A percentile compares a stretch with the other conserved stretches of the same genome.
These are phyloP conservation scores for Chaetomium sp. DNA, from an alignment of 2,329 filamentous ascomycete genomes.

Conservation along the genomic window DNA sequence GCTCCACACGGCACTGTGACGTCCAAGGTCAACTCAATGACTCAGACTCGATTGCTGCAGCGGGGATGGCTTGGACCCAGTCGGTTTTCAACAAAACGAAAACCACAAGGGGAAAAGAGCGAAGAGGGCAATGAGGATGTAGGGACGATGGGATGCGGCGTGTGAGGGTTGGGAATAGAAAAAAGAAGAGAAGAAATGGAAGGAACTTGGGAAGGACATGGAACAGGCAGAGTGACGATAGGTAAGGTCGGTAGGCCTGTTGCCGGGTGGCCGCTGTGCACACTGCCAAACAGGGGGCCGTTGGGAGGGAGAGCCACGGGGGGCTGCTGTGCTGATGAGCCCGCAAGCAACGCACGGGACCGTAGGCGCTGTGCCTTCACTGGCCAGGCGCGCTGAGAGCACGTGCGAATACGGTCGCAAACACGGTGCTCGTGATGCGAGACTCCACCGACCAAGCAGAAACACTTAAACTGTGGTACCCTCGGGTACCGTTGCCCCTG, in stretches of 20 bases:
- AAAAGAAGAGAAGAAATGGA: constrained; percentile 26
- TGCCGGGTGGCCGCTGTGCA: constrained; percentile 25
- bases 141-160: constrained; percentile 9
- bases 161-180: constrained; percentile 19
- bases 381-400: background rate
- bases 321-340: constrained; percentile 8
- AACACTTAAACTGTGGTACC: background rate
- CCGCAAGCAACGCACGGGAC: constrained; percentile 27
- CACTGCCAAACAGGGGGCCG: constrained; percentile 1
- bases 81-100: constrained; percentile 16
- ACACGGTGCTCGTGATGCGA: constrained; percentile 33
- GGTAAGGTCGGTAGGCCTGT: constrained; percentile 13
- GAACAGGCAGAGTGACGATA: constrained; percentile 21
- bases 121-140: constrained; percentile 4
- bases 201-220: constrained; percentile 25
- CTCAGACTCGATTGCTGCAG: constrained; percentile 36
- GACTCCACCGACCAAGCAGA: constrained; percentile 2
- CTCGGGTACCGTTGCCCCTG: constrained; percentile 5
- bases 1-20: constrained; percentile 35
- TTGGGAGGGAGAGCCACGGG: background rate
- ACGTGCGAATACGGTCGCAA: constrained; percentile 27
- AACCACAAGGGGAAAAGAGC: constrained; percentile 6
- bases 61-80: constrained; percentile 18
- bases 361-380: constrained; percentile 6
- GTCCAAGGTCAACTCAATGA: constrained; percentile 40